Evolutionary conservation across 495 filamentous ascomycete species (phyloP), one percentile per base, ranked within the genome.

Genomic region (Podospora fimiseda): DNA sequence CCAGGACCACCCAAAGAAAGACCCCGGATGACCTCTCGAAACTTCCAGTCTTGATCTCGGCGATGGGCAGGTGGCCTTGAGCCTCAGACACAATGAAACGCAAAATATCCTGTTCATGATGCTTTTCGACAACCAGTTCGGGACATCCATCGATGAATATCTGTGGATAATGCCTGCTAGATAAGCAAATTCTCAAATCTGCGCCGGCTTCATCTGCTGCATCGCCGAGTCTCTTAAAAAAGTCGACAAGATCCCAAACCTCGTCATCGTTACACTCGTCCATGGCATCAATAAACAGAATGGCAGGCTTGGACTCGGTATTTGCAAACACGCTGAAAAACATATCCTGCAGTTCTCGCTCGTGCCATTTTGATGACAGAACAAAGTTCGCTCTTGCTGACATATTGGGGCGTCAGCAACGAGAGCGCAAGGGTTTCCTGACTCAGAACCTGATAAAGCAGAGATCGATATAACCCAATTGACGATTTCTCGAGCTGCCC

Each of bases 241-340:
- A 49, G 3, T 24, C 5, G 33, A 49, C 13, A 6, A 49, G 15
- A 16, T 30, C 46, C 19, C 46, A 16, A 2, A 49, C 46, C 11
- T 49, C 46, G 19, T 30, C 21, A 4, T 49, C 46, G 2, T 49
- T 21, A 36, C 46, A 49, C 23, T 49, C 46, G 46, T 49, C 46
- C 46, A 49, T 49, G 16, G 27, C 46, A 24, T 49, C 46, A 16
- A 49, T 37, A 49, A 49, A 36, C 14, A 49, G 46, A 37, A 21
- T 15, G 3, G 46, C 9, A 2, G 46, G 46, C 11, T 16, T 30
- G 9, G 19, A 49, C 27, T 49, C 27, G 21, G 20, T 9, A 3
- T 3, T 49, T 36, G 21, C 46, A 20, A 49, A 49, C 14, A 49
- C 46, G 27, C 9, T 21, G 9, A 15, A 14, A 2, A 49, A 24